phyloP scores from a whole-genome alignment of 1,139 yeast species.

The Candida sp. region DNA sequence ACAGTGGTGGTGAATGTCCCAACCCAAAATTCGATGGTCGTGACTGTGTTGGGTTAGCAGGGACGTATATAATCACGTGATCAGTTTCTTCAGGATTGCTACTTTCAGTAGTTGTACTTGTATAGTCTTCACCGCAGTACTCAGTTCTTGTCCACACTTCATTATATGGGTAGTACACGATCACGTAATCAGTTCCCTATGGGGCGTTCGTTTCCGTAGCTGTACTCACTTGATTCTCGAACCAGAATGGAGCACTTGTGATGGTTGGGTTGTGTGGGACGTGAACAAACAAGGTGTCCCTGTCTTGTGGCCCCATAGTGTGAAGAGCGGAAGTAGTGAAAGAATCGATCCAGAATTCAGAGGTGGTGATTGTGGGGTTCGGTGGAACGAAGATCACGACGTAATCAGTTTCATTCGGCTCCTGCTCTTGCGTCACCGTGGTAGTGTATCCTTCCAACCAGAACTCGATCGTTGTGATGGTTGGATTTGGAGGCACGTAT shows the following conservation, averaged over 20 bases:
- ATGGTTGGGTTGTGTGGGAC: constrained; percentile 16
- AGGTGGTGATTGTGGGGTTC: constrained; percentile 12
- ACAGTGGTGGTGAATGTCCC: constrained; percentile 14
- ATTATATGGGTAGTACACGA: constrained; percentile 16
- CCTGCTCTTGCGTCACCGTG: not conserved
- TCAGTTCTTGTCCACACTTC: constrained; percentile 14
- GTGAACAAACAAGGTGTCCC: constrained; percentile 16
- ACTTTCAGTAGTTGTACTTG: constrained; percentile 10
- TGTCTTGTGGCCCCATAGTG: constrained; percentile 13
- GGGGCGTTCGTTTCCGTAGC: not conserved
- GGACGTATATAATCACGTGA: constrained; percentile 20
- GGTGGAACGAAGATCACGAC: constrained; percentile 9
- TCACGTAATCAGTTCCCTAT: not conserved
- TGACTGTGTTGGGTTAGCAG: constrained; percentile 11
- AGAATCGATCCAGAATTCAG: constrained; percentile 12
- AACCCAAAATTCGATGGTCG: constrained; percentile 3
- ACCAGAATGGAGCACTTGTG: constrained; percentile 5
- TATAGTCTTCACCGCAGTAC: constrained; percentile 4
- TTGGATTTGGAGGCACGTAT: constrained; percentile 18
- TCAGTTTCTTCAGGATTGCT: constrained; percentile 16
- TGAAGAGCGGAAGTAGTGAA: constrained; percentile 12
- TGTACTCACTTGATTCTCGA: constrained; percentile 5
- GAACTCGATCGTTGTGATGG: constrained; percentile 11
- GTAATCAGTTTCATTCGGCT: too few species aligned
- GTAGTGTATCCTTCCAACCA: constrained; percentile 5